Base-by-base conservation (phyloP, 331 rosid genomes). In the Rhamnella rubrinervis region DNA sequence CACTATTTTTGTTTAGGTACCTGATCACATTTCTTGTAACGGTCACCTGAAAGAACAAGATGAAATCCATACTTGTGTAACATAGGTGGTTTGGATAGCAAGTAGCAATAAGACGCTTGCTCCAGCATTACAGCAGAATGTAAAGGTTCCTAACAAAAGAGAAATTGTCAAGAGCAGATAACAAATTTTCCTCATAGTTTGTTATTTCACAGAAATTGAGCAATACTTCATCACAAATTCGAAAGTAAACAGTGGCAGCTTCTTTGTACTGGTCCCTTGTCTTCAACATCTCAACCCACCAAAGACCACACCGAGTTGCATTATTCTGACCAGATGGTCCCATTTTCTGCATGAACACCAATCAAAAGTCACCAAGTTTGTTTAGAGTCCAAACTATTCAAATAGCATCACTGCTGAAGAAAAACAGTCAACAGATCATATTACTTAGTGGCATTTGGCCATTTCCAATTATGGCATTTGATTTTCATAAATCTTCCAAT, bases 31-130 rank as follows among this genome's bases (percentile, higher is more conserved):
- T 88, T 89, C 77, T 91, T 91, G 86, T 95, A 95, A 83, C 82
- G 95, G 81, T 95, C 98, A 46, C 98, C 98, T 69, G 98, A 85
- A 78, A 95, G 96, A 83, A 95, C 98, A 74, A 95, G 96, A 89
- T 95, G 97, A 86, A 95, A 95, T 74, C 98, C 98, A 75, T 85
- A 89, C 81, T 95, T 95, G 77, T 92, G 96, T 58, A 86, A 77
- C 97, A 95, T 83, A 72, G 97, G 93, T 73, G 98, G 98, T 75
- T 82, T 87, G 72, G 97, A 85, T 80, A 87, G 52, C 82, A 89
- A 79, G 84, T 89, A 95, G 79, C 98, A 95, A 79, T 88, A 89
- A 10, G 98, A 89, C 47, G 98, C 98, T 89, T 95, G 98, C 85
- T 95, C 98, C 67, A 91, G 97, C 95, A 95, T 91, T 66, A 95